phyloP scores from a whole-genome alignment of 345 rosid genomes.

The Populus nigra region DNA sequence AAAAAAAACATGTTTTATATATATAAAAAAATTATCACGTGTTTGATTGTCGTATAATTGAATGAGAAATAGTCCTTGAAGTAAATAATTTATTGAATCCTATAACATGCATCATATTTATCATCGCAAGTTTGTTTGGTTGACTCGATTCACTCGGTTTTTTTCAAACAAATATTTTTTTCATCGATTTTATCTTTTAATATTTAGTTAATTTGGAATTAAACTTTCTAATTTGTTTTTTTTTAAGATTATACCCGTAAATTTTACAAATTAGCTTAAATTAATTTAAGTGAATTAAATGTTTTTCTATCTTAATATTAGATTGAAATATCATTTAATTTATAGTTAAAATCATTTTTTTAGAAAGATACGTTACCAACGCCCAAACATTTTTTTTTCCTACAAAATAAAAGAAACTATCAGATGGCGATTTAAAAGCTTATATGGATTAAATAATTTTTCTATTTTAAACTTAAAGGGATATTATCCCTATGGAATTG shows the following conservation, averaged over 20 bases:
- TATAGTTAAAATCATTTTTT: no score
- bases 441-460: not conserved
- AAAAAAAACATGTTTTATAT: no score
- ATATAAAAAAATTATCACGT: no score
- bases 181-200: no score
- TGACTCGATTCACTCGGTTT: fast-evolving
- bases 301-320: fast-evolving
- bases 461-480: not conserved
- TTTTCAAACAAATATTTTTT: no score
- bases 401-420: not conserved
- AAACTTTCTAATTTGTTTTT: no score
- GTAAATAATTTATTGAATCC: no score
- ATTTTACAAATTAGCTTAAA: fast-evolving
- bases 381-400: no score
- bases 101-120: fast-evolving
- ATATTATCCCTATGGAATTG: not conserved
- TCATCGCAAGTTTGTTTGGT: fast-evolving
- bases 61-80: no score
- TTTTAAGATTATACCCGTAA: fast-evolving
- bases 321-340: no score
- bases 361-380: no score
- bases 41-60: fast-evolving
- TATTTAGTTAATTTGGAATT: fast-evolving
- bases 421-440: not conserved
- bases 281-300: no score